Evolutionary conservation across 2,329 filamentous ascomycete species (phyloP).

Genomic region (Proliferodiscus dingleyae): DNA sequence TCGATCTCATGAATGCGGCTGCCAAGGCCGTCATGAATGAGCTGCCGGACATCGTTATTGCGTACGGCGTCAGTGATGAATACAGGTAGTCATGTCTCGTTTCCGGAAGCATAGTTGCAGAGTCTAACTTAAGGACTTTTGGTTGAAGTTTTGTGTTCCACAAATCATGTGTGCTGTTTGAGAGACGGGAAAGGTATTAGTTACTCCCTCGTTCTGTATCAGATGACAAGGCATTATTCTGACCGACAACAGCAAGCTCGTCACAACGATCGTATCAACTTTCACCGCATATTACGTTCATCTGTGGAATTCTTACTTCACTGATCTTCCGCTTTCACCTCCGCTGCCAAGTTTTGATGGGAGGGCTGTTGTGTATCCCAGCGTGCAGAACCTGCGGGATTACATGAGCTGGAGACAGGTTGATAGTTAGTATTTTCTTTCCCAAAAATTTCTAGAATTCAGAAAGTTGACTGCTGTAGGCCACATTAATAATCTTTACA

Average conservation of each 20-base stretch:
- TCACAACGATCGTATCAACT: conserved; percentile 84
- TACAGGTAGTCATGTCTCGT: conserved; percentile 54
- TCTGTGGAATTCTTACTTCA: conserved; percentile 73
- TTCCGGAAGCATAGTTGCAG: not conserved
- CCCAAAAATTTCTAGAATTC: no score
- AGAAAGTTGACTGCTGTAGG: conserved; percentile 42
- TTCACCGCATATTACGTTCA: conserved; percentile 90
- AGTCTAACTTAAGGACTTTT: not conserved
- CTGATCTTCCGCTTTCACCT: conserved; percentile 61
- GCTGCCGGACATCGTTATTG: conserved; percentile 78
- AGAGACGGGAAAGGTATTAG: conserved; percentile 70
- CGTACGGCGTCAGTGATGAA: conserved; percentile 93
- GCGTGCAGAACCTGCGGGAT: conserved; percentile 74
- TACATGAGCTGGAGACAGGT: conserved; percentile 97
- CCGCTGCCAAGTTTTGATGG: conserved; percentile 91
- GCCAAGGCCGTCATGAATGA: conserved; percentile 81
- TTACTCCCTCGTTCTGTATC: not conserved
- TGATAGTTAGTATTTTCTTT: conserved; percentile 62
- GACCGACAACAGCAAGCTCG: conserved; percentile 65
- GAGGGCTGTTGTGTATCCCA: conserved; percentile 84
- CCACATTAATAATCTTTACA: conserved; percentile 98
- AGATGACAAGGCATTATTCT: conserved; percentile 4
- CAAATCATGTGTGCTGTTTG: conserved; percentile 76
- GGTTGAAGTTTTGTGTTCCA: conserved; percentile 77
- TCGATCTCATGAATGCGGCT: conserved; percentile 91